Evolutionary conservation across 176 grass and related monocot species (phyloP), one percentile per base, ranked within the genome.

Genomic region (Microstegium vimineum): DNA sequence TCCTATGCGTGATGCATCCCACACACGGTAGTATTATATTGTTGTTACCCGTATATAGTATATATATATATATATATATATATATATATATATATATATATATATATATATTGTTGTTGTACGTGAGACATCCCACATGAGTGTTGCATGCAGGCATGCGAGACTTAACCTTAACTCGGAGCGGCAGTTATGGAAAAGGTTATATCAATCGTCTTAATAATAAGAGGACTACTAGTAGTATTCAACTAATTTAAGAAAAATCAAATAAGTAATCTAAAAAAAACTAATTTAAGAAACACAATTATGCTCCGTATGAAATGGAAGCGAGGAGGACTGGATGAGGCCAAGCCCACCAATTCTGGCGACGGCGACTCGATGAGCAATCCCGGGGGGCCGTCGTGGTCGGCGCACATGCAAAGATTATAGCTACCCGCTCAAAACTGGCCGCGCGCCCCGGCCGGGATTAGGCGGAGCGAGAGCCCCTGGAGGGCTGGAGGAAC

Each of bases 121-220:
- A 61, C 30, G 28, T 6, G 62, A 30, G 62, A 73, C 76, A 86
- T 80, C 68, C 68, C 84, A 73, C 75, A 73, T 80, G 76, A 68
- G 41, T 3, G 11, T 8, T 28, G 41, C 54, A 15, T 5, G 35
- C n/a, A n/a, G n/a, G 41, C 54, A 15, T 69, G 57, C 62, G 67
- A 36, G 17, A 59, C 76, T 57, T 66, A 38, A 47, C 20, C 66
- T 23, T 6, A 14, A 69, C 0, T 6, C n/a, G 11, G 23, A 40
- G 22, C 51, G 31, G 22, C 51, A 49, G 56, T 26, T 42, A 20
- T 57, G 23, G 54, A 3, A 28, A 77, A 22, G 31, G 60, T 46
- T 46, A 15, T 46, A 46, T 46, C 43, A 46, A 46, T 46, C 43
- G 43, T 11, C 38, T 41, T 8, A 46, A 16, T 46, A 46, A 40